phyloP scores from a whole-genome alignment of 2,329 filamentous ascomycete genomes.

The Talaromyces sp. region DNA sequence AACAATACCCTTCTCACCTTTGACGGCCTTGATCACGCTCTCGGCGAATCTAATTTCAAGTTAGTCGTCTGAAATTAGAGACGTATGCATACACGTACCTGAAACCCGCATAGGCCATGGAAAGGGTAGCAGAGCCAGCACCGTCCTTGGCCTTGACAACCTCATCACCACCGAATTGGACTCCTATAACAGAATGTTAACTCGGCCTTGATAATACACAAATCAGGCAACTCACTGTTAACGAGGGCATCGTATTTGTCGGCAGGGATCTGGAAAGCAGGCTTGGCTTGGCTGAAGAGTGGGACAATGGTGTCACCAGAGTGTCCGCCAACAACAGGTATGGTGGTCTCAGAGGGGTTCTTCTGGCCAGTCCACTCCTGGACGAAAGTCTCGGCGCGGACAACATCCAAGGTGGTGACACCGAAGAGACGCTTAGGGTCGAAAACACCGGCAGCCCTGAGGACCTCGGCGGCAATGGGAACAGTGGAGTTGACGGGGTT shows the following conservation, averaged over 20 bases:
- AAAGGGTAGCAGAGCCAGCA: slow-evolving; percentile 83
- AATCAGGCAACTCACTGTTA: slow-evolving; percentile 59
- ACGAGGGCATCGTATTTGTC: slow-evolving; percentile 90
- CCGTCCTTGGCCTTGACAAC: slow-evolving; percentile 94
- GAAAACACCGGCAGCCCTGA: slow-evolving; percentile 91
- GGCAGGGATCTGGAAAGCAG: slow-evolving; percentile 72
- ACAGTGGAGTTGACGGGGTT: slow-evolving; percentile 99
- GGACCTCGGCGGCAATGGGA: slow-evolving; percentile 92
- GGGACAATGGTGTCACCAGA: slow-evolving; percentile 98
- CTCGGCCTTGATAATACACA: neutral
- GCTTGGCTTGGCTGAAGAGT: slow-evolving; percentile 87
- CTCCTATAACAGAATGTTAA: slow-evolving; percentile 45
- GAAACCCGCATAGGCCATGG: slow-evolving; percentile 94
- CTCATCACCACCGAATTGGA: slow-evolving; percentile 97
- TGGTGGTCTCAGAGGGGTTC: slow-evolving; percentile 75
- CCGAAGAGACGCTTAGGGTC: slow-evolving; percentile 94
- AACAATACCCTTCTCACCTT: slow-evolving; percentile 87
- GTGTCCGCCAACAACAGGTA: slow-evolving; percentile 95
- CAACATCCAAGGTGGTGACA: slow-evolving; percentile 97
- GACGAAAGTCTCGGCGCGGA: slow-evolving; percentile 95
- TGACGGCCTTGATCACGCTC: slow-evolving; percentile 82
- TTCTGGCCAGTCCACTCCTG: slow-evolving; percentile 78
- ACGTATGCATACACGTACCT: slow-evolving; percentile 54
- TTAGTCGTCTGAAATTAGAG: slow-evolving; percentile 18
- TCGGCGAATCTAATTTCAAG: slow-evolving; percentile 71